Evolutionary conservation across 2,329 filamentous ascomycete species (phyloP).

Genomic region (Gnomoniopsis smithogilvyi): DNA sequence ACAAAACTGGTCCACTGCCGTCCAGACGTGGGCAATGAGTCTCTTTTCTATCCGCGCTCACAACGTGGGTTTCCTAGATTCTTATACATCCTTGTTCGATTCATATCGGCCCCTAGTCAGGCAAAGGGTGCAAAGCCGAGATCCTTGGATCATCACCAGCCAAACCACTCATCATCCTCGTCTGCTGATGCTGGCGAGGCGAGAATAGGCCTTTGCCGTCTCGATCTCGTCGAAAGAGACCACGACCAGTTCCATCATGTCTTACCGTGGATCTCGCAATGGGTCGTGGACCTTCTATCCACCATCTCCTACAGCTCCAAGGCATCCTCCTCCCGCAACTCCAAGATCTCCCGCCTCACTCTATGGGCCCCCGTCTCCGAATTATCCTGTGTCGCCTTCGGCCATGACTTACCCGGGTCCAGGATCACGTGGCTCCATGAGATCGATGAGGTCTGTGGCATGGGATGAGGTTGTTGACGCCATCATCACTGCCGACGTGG

Average conservation of each 20-base stretch:
- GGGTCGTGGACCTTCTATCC: constrained; percentile 3
- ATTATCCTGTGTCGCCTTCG: background rate
- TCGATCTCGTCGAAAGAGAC: background rate
- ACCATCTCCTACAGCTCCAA: background rate
- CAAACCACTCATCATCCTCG: background rate
- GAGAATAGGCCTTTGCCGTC: background rate
- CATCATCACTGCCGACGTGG: constrained; percentile 4
- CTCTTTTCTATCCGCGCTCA: background rate
- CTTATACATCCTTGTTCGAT: background rate
- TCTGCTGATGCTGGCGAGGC: background rate
- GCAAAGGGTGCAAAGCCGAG: background rate
- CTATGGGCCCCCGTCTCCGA: background rate
- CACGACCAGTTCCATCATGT: background rate
- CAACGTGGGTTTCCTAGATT: background rate
- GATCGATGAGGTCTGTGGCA: background rate
- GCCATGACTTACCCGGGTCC: background rate
- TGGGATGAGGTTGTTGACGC: constrained; percentile 7
- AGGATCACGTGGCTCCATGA: background rate
- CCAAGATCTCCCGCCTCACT: background rate
- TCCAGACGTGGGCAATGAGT: background rate
- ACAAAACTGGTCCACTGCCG: background rate
- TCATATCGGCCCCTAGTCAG: background rate
- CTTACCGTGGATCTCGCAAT: constrained; percentile 3
- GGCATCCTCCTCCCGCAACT: background rate
- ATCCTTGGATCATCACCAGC: background rate